These are phyloP conservation scores for Globisporangium paroecandrum DNA, from an alignment of 352 stramenopile genomes.

Conservation along the genomic window DNA sequence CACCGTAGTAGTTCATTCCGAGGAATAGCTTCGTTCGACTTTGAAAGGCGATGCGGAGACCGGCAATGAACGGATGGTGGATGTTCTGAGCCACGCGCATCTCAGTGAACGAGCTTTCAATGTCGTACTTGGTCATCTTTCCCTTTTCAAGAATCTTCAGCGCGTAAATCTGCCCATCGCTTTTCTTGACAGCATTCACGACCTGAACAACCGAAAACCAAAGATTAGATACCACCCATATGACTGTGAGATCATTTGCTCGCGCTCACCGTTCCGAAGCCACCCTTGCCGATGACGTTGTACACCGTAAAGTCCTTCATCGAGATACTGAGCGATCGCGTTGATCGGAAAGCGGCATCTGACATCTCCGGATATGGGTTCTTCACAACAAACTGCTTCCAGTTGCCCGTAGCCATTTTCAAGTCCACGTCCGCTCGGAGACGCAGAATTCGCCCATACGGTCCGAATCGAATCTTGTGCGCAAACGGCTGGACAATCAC, in stretches of 20 bases:
- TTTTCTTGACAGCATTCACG: constrained; percentile 90
- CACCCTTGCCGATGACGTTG: constrained; percentile 88
- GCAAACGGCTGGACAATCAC: constrained; percentile 75
- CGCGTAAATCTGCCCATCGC: constrained; percentile 88
- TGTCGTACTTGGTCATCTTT: constrained; percentile 89
- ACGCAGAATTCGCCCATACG: constrained; percentile 78
- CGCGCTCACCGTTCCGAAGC: constrained; percentile 66
- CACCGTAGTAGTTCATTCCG: constrained; percentile 87
- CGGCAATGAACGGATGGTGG: constrained; percentile 85
- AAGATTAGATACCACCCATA: background rate
- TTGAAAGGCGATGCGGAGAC: constrained; percentile 85
- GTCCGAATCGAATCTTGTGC: constrained; percentile 74
- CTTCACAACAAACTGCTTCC: constrained; percentile 78
- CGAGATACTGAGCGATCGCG: constrained; percentile 81
- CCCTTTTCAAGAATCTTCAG: constrained; percentile 89
- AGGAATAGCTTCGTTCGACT: constrained; percentile 84
- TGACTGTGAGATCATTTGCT: background rate
- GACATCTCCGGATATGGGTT: constrained; percentile 79
- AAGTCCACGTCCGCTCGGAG: constrained; percentile 77
- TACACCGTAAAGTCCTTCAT: constrained; percentile 90
- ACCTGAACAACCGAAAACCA: constrained; percentile 25
- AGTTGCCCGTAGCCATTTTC: constrained; percentile 64
- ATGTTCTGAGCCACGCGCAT: constrained; percentile 88
- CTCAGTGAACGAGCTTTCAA: constrained; percentile 87
- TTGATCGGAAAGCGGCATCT: constrained; percentile 77